Conservation (phyloP, 148 eudicot species). For the Vaccinium myrtillus region DNA sequence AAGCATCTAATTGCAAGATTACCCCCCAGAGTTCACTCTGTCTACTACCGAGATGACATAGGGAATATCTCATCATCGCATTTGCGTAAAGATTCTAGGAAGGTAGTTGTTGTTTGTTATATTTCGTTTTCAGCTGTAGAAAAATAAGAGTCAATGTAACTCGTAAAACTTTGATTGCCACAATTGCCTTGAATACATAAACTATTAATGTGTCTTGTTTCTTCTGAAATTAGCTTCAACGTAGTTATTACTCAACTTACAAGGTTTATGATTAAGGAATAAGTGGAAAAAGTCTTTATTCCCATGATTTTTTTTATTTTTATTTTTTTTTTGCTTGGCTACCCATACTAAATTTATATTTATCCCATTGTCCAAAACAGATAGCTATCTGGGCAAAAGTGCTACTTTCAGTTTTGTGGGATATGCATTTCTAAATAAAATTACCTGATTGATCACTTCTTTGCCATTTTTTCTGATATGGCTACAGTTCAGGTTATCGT, state of each 20-base stretch:
- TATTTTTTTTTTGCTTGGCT: not conserved
- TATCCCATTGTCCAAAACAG: not conserved
- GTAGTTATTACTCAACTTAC: not conserved
- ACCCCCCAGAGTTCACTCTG: conserved; percentile 96
- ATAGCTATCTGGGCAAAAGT: not conserved
- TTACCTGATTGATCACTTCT: not conserved
- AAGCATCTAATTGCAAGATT: conserved; percentile 80
- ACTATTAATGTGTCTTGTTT: not conserved
- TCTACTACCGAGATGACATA: conserved; percentile 90
- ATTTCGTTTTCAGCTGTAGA: conserved; percentile 3
- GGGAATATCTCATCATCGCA: conserved; percentile 96
- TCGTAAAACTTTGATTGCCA: not conserved
- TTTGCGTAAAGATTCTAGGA: conserved; percentile 64
- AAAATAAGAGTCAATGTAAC: not conserved
- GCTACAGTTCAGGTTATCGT: not conserved
- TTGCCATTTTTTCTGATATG: conserved; percentile 6
- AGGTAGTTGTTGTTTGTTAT: conserved; percentile 44
- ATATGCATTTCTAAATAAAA: not conserved
- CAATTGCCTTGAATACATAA: not conserved
- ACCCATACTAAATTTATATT: not conserved
- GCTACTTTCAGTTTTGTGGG: not conserved
- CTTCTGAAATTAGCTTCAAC: not conserved
- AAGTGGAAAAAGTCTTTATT: not conserved
- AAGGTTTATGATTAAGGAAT: not conserved
- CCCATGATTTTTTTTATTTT: not conserved